Conservation (phyloP, 768 basidiomycete genomes). For the Lactifluus echinatus region DNA sequence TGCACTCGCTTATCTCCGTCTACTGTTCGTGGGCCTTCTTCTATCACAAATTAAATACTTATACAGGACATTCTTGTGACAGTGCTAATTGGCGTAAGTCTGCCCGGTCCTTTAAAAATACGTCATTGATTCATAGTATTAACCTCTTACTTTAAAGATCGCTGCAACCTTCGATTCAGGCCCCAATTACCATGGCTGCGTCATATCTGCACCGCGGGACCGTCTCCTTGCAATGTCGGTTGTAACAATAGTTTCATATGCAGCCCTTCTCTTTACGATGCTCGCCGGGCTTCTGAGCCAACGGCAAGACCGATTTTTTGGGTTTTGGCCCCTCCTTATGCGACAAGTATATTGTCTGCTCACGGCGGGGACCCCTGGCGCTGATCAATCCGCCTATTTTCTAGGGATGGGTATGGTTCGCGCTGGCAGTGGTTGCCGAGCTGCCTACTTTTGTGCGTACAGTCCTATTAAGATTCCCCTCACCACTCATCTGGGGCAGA, state of each 20-base stretch:
- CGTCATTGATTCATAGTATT: neutral
- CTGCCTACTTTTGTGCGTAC: neutral
- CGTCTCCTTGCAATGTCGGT: conserved; percentile 1
- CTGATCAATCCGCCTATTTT: neutral
- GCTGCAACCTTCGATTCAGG: neutral
- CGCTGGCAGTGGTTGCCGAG: conserved; percentile 5
- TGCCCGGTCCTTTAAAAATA: neutral
- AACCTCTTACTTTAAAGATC: neutral
- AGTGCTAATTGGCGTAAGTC: neutral
- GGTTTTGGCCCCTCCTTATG: neutral
- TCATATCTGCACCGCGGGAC: neutral
- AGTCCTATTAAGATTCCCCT: no score
- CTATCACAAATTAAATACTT: neutral
- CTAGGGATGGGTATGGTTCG: conserved; percentile 14
- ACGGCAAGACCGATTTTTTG: neutral
- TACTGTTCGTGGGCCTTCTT: neutral
- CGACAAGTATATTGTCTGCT: neutral
- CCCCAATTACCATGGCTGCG: conserved; percentile 2
- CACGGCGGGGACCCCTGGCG: no score
- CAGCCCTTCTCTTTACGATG: neutral
- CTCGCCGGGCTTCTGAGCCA: neutral
- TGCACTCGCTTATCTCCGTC: neutral
- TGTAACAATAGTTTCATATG: neutral
- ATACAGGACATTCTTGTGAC: neutral
- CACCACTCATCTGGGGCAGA: neutral